These are phyloP conservation scores for Russula emetica DNA, from an alignment of 768 basidiomycete species.

Conservation along the genomic window DNA sequence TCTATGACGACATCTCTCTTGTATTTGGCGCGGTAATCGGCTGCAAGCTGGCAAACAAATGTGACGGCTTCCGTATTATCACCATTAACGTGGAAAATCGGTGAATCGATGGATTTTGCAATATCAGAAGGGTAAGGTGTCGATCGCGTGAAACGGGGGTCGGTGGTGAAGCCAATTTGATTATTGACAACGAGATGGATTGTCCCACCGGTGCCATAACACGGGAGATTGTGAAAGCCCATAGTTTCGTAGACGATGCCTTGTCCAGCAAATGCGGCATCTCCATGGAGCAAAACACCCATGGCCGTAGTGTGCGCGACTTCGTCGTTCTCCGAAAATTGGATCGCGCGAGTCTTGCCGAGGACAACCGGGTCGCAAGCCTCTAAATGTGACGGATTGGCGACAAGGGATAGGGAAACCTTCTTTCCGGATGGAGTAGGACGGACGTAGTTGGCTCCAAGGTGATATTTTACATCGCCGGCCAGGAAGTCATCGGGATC, in stretches of 20 bases:
- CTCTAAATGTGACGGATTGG: slow-evolving; percentile 97
- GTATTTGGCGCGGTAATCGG: slow-evolving; percentile 96
- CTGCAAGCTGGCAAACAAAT: slow-evolving; percentile 96
- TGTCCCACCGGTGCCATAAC: slow-evolving; percentile 96
- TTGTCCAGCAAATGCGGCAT: slow-evolving; percentile 97
- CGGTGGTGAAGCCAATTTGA: slow-evolving; percentile 98
- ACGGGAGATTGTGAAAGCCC: slow-evolving; percentile 93
- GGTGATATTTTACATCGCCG: slow-evolving; percentile 98
- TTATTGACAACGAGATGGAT: slow-evolving; percentile 99
- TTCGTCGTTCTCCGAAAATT: slow-evolving; percentile 90
- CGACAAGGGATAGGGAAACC: slow-evolving; percentile 93
- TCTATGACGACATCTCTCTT: slow-evolving; percentile 99
- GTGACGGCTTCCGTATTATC: slow-evolving; percentile 98
- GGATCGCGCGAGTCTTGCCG: slow-evolving; percentile 96
- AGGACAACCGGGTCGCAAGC: slow-evolving; percentile 98
- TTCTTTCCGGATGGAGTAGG: slow-evolving; percentile 98
- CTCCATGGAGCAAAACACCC: slow-evolving; percentile 94
- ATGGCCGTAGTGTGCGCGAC: slow-evolving; percentile 78
- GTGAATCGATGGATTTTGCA: slow-evolving; percentile 96
- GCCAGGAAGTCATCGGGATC: slow-evolving; percentile 73
- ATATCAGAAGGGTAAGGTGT: slow-evolving; percentile 98
- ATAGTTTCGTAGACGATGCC: slow-evolving; percentile 99
- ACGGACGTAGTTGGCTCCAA: slow-evolving; percentile 97
- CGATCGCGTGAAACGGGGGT: slow-evolving; percentile 94
- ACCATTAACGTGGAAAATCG: slow-evolving; percentile 99